Conservation (phyloP, 108 stramenopile genomes). For the Parmales sp. region DNA sequence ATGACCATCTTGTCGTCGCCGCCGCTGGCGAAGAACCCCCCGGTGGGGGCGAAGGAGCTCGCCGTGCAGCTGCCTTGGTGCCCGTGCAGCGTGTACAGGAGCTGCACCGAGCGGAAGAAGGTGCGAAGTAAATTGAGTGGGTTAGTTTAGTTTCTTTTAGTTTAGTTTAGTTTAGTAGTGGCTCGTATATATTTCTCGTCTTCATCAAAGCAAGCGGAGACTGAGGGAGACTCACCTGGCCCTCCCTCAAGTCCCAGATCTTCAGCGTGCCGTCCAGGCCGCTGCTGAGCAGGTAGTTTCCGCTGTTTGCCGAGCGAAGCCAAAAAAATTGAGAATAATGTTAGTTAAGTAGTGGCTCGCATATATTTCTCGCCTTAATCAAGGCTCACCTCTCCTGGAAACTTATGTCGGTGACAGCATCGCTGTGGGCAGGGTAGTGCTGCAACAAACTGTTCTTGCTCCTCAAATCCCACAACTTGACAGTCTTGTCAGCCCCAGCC, state of each 20-base stretch:
- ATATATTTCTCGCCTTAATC: no score
- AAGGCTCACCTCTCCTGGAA: conserved; percentile 40
- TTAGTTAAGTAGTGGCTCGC: no score
- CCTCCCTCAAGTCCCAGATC: conserved; percentile 56
- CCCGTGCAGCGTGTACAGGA: conserved; percentile 47
- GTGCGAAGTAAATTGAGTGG: no score
- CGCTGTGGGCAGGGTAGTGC: conserved; percentile 47
- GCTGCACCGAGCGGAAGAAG: no score
- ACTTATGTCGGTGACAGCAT: conserved; percentile 14
- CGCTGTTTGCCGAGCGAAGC: no score
- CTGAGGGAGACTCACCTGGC: no score
- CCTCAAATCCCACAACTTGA: conserved; percentile 44
- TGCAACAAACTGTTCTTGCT: conserved; percentile 38
- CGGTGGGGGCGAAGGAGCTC: conserved; percentile 23
- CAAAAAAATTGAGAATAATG: no score
- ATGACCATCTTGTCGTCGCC: conserved; percentile 40
- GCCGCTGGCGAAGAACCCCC: conserved; percentile 32
- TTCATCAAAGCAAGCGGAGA: no score
- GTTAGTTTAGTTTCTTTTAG: no score
- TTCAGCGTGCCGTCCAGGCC: conserved; percentile 37
- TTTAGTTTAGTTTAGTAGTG: no score
- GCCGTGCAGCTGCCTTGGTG: conserved; percentile 30
- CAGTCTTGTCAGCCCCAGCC: conserved; percentile 42
- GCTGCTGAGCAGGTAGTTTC: conserved; percentile 38
- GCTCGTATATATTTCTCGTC: no score